Evolutionary conservation across 2,329 filamentous ascomycete species (phyloP), one percentile per base, ranked within the genome.

Genomic region (Sporothrix dimorphospora): DNA sequence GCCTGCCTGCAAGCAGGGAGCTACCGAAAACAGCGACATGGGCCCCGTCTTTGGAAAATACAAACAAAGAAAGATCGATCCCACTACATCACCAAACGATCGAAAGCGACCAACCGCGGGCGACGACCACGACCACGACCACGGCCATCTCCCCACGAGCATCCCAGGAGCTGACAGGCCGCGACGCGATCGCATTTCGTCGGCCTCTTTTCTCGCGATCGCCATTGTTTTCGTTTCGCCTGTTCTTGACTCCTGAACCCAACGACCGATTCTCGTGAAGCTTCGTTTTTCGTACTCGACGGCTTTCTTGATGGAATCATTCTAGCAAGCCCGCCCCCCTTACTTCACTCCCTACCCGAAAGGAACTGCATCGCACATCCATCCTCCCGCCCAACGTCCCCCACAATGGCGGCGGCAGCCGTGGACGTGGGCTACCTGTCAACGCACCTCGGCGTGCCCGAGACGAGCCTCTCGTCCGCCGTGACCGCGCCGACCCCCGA

Each of bases 391-490:
- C 51, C 16, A 16, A 19, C 51, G 4, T 5, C 53, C 27, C 11
- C 61, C 78, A 83, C 76, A 76, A 91, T 91, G 89, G 88, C 86
- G 81, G 84, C 84, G 78, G 84, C 84, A 77, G 84, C 79, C 75
- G 82, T 94, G 78, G 92, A 95, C 83, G 84, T 91, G 76, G 88
- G 87, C 81, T 94, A 92, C 82, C 83, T 95, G 77, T 90, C 92
- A 80, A 86, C 88, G 80, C 91, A 93, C 78, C 88, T 92, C 78
- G 87, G 88, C 78, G 83, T 94, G 79, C 87, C 91, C 38, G 87
- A 93, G 81, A 83, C 86, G 24, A 89, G 87, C 34, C 80, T 95
- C 66, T 83, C 86, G 65, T 85, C 86, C 30, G 82, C 90, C 76
- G 84, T 90, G 53, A 89, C 90, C 72, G 85, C 87, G 51, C 92